Evolutionary conservation across 2,329 filamentous ascomycete genomes (phyloP).

Genomic region (Phaeoacremonium minimum): DNA sequence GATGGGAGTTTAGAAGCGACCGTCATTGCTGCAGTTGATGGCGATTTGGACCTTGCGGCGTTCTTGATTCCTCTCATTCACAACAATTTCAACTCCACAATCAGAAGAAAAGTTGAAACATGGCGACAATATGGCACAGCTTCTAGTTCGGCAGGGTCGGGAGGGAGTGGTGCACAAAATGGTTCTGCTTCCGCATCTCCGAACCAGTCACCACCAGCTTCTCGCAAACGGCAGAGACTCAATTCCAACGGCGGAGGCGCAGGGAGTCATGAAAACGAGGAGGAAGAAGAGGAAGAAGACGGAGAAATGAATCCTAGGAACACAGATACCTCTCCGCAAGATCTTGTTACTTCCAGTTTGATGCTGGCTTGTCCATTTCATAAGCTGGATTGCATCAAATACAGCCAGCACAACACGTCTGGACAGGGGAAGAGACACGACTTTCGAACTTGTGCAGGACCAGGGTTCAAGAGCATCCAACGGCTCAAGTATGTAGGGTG

Average conservation of each 20-base stretch:
- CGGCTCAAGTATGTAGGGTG: slow-evolving; percentile 16
- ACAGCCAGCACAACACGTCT: slow-evolving; percentile 14
- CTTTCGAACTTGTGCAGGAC: slow-evolving; percentile 19
- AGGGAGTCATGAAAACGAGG: slow-evolving; percentile 12
- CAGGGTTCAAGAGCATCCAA: slow-evolving; percentile 20
- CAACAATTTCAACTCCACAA: slow-evolving; percentile 10
- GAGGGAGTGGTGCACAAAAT: neutral
- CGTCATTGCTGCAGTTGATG: slow-evolving; percentile 15
- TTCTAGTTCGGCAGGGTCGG: neutral
- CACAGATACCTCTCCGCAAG: too few species aligned
- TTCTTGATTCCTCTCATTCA: slow-evolving; percentile 17
- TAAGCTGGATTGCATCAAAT: slow-evolving; percentile 17
- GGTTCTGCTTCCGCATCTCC: slow-evolving; percentile 1
- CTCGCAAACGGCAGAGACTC: slow-evolving; percentile 13
- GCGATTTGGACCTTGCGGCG: slow-evolving; percentile 15
- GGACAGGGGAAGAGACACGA: slow-evolving; percentile 11
- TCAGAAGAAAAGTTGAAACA: slow-evolving; percentile 15
- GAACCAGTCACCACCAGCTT: slow-evolving; percentile 5
- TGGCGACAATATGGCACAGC: slow-evolving; percentile 13
- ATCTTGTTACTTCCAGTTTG: too few species aligned
- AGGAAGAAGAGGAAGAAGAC: slow-evolving; percentile 6
- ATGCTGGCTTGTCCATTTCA: slow-evolving; percentile 20
- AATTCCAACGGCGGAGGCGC: slow-evolving; percentile 8
- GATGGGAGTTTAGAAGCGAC: slow-evolving; percentile 16
- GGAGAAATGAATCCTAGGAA: too few species aligned